Evolutionary conservation across 2,329 filamentous ascomycete species (phyloP), one percentile per base, ranked within the genome.

Genomic region (Aureobasidium lini): DNA sequence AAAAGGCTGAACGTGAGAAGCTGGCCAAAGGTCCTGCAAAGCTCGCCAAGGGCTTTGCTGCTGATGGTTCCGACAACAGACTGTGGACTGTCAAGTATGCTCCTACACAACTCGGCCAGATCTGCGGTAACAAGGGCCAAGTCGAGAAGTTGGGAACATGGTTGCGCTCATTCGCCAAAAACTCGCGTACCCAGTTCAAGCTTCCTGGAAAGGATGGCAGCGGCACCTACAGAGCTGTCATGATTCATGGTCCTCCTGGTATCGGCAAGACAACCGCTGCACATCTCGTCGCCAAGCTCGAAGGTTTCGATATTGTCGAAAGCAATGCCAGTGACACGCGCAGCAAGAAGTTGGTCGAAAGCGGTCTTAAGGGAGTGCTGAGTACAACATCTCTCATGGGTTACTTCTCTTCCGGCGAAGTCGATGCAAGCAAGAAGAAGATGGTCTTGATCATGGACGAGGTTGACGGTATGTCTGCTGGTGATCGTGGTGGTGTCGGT

Each of bases 401-500:
- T 1, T 99, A 88, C 74, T 99, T 97, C 72, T 85, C 91, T 59
- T 88, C 89, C 28, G 89, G 94, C 73, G 82, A 86, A 60, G 85
- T 96, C 3, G 88, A 96, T 46, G 75, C 78, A 4, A 80, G 80
- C 15, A 97, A 94, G 78, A 95, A 95, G 78, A 96, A 96, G 66
- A 85, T 97, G 36, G 90, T 96, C 6, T 77, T 99, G 50, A 90
- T 99, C 75, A 97, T 99, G 94, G 94, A 99, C 67, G 94, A 99
- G 74, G 94, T 99, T 4, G 94, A 99, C 68, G 94, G 94, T 56
- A 97, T 99, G 94, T 97, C 93, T 62, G 92, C 90, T 37, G 94
- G 94, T 70, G 94, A 99, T 71, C 87, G 94, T 62, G 94, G 94
- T 65, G 94, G 94, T 72, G 94, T 99, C 49, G 94, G 92, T 53